These are phyloP conservation scores for Apiotrichum sp. DNA, from an alignment of 1,284 basidiomycete genomes.

Conservation along the genomic window DNA sequence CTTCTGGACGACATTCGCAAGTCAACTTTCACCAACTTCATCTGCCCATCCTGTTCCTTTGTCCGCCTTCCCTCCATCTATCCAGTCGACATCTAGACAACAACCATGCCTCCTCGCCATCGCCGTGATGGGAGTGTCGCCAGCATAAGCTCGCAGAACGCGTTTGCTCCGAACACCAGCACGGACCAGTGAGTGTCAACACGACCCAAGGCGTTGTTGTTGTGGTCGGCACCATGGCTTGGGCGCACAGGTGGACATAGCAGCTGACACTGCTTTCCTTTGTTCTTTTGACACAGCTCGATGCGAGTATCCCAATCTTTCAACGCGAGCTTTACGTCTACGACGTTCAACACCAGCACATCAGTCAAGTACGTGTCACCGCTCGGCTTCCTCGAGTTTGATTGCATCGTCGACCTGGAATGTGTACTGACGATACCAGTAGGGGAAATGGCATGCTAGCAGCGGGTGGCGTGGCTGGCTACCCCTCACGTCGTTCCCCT, in stretches of 20 bases:
- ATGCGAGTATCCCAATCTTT: neutral
- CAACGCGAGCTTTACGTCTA: neutral
- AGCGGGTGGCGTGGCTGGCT: no score
- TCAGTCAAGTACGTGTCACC: constrained; percentile 32
- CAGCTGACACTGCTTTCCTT: neutral
- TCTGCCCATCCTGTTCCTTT: no score
- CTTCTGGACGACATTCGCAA: neutral
- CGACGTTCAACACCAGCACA: constrained; percentile 21
- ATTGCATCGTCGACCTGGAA: neutral
- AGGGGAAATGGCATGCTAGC: no score
- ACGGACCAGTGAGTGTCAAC: neutral
- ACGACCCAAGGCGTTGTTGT: neutral
- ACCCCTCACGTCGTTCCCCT: no score
- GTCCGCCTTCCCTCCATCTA: no score
- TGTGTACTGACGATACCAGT: no score
- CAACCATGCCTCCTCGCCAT: neutral
- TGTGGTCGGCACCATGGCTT: no score
- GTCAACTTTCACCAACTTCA: no score
- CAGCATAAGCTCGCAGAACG: neutral
- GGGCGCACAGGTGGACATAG: neutral
- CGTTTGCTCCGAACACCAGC: neutral
- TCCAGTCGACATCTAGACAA: no score
- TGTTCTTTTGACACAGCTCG: neutral
- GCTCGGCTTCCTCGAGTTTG: neutral
- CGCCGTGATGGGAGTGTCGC: neutral